Evolutionary conservation across 345 rosid genomes (phyloP).

Genomic region (Citrus maxima): DNA sequence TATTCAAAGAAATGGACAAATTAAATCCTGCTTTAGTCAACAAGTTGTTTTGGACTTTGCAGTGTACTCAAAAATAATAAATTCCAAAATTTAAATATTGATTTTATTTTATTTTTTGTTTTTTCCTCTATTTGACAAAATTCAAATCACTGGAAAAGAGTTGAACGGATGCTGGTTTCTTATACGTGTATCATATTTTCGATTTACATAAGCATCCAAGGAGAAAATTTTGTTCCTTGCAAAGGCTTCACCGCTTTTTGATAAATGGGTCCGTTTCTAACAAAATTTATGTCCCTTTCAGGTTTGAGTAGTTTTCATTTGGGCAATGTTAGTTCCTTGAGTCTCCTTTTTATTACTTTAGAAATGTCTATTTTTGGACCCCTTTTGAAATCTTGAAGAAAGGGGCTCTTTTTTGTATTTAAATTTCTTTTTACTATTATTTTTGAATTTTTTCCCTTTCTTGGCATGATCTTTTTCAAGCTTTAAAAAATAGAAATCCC

Average conservation of each 20-base stretch:
- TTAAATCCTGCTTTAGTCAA: slow-evolving; percentile 37
- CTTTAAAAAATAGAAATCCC: slow-evolving; percentile 15
- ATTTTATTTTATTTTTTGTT: neutral
- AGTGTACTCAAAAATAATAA: slow-evolving; percentile 1
- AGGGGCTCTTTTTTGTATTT: slow-evolving; percentile 36
- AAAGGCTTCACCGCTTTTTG: slow-evolving; percentile 8
- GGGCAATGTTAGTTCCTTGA: slow-evolving; percentile 11
- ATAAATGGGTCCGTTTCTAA: slow-evolving; percentile 36
- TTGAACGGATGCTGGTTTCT: slow-evolving; percentile 13
- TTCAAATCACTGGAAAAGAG: neutral
- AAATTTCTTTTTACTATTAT: slow-evolving; percentile 12
- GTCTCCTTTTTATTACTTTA: neutral
- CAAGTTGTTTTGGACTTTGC: slow-evolving; percentile 12
- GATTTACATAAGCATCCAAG: slow-evolving; percentile 28
- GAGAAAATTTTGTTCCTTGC: neutral
- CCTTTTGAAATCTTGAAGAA: slow-evolving; percentile 21
- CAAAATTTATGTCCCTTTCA: slow-evolving; percentile 34
- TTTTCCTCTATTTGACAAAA: neutral
- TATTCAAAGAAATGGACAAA: slow-evolving; percentile 28
- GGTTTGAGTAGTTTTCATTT: slow-evolving; percentile 14
- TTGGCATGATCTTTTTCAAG: slow-evolving; percentile 37
- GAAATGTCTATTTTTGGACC: slow-evolving; percentile 48
- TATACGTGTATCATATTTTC: neutral
- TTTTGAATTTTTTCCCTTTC: slow-evolving; percentile 23
- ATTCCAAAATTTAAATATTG: neutral